Evolutionary conservation across 2,329 filamentous ascomycete genomes (phyloP), one percentile per base, ranked within the genome.

Genomic region (Parastagonospora avenae): DNA sequence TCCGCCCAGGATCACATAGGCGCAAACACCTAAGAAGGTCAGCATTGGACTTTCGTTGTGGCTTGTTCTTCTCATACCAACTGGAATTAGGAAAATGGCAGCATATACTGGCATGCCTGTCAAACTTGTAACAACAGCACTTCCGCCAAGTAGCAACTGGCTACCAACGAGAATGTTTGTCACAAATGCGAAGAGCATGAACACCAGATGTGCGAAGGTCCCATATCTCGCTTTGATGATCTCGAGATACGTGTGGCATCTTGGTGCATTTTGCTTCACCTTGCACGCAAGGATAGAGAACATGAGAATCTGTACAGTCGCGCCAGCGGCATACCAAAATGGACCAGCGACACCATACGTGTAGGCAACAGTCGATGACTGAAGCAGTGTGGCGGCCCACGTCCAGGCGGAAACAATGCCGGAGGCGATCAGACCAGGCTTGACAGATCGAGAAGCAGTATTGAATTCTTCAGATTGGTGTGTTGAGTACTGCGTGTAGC

Each of bases 381-480:
- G 60, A 8, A 68, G 52, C 8, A 72, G 45, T 9, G 79, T 80
- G 5, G 79, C 75, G 14, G 74, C 74, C 77, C 77, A 80, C 4
- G 78, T 80, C 79, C 79, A 81, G 2, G 78, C 77, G 4, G 74
- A 77, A 10, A 80, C 78, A 46, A 80, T 77, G 4, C 76, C 77
- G 6, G 74, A 74, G 4, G 76, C 76, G 42, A 79, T 78, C 4
- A 80, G 72, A 6, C 78, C 77, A 1, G 78, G 75, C 45, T 76
- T 77, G 35, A 78, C 72, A 33, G 66, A 72, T 33, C 75, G 66
- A 4, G 74, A 77, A 0, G 78, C 78, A 1, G 77, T 79, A 60
- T 77, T 78, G 72, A 79, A 80, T 54, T 79, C 76, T 54, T 81
- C 78, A 3, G 76, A 73, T 44, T 73, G 70, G 29, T 74, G 71